These are phyloP conservation scores for Eremothecium sinecaudum DNA, from an alignment of 1,139 yeast species.

Conservation along the genomic window DNA sequence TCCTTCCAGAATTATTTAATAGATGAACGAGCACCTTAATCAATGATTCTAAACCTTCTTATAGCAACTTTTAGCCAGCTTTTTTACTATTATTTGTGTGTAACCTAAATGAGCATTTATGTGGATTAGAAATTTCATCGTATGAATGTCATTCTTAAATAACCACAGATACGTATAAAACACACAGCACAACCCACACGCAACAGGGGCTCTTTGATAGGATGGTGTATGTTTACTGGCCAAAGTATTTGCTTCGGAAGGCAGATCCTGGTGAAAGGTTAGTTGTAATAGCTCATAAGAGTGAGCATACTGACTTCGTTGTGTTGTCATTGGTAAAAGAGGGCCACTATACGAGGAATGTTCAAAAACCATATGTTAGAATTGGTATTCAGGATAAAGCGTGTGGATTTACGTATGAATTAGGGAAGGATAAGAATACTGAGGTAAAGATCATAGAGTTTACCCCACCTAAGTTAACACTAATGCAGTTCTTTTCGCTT, in stretches of 20 bases:
- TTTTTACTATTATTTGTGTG: too few species aligned
- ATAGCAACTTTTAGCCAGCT: too few species aligned
- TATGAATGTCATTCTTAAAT: background rate
- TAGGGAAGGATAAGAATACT: conserved; percentile 3
- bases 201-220: background rate
- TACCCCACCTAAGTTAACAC: conserved; percentile 62
- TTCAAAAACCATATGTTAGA: conserved; percentile 3
- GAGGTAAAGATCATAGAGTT: conserved; percentile 44
- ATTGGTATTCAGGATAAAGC: conserved; percentile 6
- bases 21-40: too few species aligned
- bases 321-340: conserved; percentile 2
- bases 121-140: conserved; percentile 1
- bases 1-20: too few species aligned
- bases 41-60: too few species aligned
- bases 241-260: conserved; percentile 2
- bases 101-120: too few species aligned
- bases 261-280: background rate
- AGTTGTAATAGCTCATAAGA: conserved; percentile 1
- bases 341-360: background rate
- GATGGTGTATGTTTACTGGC: conserved; percentile 7
- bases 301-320: conserved; percentile 3
- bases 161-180: background rate
- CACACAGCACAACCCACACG: background rate
- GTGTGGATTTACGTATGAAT: conserved; percentile 10
- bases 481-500: conserved; percentile 72